Base-by-base conservation (phyloP, 1,139 yeast species). In the Tardiomyces digboiensis region DNA sequence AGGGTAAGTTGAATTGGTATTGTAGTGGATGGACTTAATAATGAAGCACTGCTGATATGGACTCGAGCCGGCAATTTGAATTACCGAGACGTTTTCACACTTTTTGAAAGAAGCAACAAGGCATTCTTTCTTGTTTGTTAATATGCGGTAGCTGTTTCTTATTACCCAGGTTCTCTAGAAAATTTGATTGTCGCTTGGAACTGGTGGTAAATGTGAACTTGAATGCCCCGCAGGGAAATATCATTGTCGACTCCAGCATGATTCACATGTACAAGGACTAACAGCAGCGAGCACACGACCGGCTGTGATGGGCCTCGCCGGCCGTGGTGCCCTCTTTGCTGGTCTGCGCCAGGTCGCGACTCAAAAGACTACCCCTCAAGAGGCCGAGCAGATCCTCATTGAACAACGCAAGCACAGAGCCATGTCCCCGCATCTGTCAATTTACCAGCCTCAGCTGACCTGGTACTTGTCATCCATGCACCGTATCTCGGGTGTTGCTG, bases 321-420 rank as follows among this genome's bases (percentile, higher is more conserved):
- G 39, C 21, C 29, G 40, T 16, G 7, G 29, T 7, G 29, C 29
- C 13, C 18, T n/a, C 36, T 18, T 19, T 10, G 36, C 18, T 7
- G 36, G 41, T 19, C 14, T 26, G 6, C 53, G 53, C 38, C 16
- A 59, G 39, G 54, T 76, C 47, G 61, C 80, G 45, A 76, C 88
- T 21, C 76, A 82, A 53, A 67, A 73, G 57, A 75, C 88, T 39
- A 70, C 86, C 38, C 73, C 74, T 42, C 76, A 70, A 21, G 77
- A 78, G 57, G 93, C 84, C 58, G 75, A 82, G 54, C 76, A 75
- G 40, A 74, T 88, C 49, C 75, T 91, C 52, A 74, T 79, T 48
- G 78, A 82, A 45, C 98, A 91, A 71, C 80, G 98, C 66, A 75
- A 74, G 56, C 76, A 79, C 68, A 81, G 98, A 70, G 98, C 98